Percentiles rank a stretch among this genome's conserved stretches.
Conservation (phyloP, 805 yeast genomes). For the Ogataea paraovalis region DNA sequence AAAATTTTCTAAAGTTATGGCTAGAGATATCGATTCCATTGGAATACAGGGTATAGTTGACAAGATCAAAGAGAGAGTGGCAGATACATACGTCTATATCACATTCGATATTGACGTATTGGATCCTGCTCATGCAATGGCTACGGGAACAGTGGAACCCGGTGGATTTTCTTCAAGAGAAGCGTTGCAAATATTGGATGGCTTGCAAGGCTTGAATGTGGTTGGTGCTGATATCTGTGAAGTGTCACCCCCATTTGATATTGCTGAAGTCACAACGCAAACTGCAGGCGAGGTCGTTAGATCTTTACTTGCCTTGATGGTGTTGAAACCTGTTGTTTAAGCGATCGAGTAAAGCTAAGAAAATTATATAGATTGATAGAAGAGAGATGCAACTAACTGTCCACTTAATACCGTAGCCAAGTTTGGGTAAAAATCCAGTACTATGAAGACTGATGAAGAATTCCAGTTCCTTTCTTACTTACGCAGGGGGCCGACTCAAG, state of each 20-base stretch:
- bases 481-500: too few species aligned
- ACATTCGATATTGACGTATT: constrained; percentile 54
- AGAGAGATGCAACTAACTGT: too few species aligned
- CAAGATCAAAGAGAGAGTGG: constrained; percentile 32
- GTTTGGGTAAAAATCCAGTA: too few species aligned
- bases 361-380: too few species aligned
- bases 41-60: constrained; percentile 36
- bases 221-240: constrained; percentile 76
- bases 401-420: too few species aligned
- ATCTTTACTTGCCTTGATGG: constrained; percentile 15
- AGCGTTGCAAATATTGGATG: constrained; percentile 51
- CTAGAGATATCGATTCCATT: constrained; percentile 40
- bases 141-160: constrained; percentile 74
- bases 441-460: too few species aligned
- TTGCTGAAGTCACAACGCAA: constrained; percentile 15
- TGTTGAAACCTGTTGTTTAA: constrained; percentile 11
- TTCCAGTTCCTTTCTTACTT: too few species aligned
- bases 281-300: constrained; percentile 18
- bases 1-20: constrained; percentile 34
- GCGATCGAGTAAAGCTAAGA: too few species aligned
- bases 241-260: constrained; percentile 61
- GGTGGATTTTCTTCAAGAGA: constrained; percentile 71
- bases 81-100: constrained; percentile 39
- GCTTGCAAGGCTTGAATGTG: constrained; percentile 49
- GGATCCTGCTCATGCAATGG: constrained; percentile 70